phyloP scores from a whole-genome alignment of 768 basidiomycete genomes.

The Panus rudis region DNA sequence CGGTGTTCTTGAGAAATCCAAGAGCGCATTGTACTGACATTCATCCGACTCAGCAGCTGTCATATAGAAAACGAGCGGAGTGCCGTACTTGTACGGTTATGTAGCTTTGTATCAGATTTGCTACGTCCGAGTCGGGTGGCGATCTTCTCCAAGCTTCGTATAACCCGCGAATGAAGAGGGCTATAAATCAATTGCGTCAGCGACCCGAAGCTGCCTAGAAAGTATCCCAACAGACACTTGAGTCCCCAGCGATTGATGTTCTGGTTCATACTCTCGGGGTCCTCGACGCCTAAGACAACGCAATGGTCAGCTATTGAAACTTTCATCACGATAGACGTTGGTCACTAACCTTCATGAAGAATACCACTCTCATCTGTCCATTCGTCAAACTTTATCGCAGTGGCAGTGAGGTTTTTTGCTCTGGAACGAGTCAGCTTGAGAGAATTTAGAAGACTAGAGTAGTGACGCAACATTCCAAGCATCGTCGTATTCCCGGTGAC shows the following conservation, averaged over 20 bases:
- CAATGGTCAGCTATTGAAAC: no score
- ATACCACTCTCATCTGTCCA: conserved; percentile 1
- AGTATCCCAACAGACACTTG: neutral
- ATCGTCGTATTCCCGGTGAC: neutral
- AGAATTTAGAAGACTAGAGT: neutral
- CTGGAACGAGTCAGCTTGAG: neutral
- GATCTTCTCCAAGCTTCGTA: conserved; percentile 1
- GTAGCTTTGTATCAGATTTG: neutral
- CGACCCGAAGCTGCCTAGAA: neutral
- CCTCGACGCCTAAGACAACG: neutral
- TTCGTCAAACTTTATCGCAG: neutral
- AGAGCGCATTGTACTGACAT: conserved; percentile 1
- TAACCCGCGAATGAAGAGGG: conserved; percentile 1
- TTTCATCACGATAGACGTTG: neutral
- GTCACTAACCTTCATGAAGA: conserved; percentile 1
- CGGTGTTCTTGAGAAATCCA: neutral
- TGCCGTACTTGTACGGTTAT: neutral
- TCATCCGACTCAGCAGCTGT: neutral
- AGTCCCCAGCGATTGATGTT: neutral
- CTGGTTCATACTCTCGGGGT: neutral
- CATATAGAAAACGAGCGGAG: neutral
- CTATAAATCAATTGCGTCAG: neutral
- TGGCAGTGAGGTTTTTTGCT: conserved; percentile 1
- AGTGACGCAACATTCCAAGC: neutral
- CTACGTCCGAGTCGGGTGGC: neutral